These are phyloP conservation scores for Malania oleifera DNA, from an alignment of 164 flowering plant genomes.

Conservation along the genomic window DNA sequence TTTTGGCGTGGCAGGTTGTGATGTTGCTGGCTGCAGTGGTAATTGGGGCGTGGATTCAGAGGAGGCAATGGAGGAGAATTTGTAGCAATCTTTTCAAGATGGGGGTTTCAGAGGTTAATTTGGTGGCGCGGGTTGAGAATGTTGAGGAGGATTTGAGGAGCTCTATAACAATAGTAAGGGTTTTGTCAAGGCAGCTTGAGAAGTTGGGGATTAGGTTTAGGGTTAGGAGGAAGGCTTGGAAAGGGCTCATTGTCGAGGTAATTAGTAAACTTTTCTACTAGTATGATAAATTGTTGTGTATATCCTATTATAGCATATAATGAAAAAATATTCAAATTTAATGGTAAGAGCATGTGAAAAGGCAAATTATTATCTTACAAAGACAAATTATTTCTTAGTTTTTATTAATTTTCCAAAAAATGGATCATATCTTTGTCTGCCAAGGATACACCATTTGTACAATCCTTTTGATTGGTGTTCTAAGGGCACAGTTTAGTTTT, in stretches of 20 bases:
- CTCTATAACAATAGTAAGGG: constrained; percentile 50
- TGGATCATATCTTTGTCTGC: too few species aligned
- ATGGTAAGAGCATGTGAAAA: too few species aligned
- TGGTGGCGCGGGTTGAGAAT: constrained; percentile 74
- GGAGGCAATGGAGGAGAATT: constrained; percentile 73
- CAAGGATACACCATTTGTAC: too few species aligned
- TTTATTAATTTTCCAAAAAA: too few species aligned
- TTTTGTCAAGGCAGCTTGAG: constrained; percentile 87
- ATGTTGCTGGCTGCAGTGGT: constrained; percentile 47
- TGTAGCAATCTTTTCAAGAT: constrained; percentile 22
- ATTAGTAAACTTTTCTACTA: too few species aligned
- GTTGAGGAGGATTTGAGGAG: constrained; percentile 79
- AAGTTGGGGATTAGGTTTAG: constrained; percentile 90
- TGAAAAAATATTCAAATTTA: too few species aligned
- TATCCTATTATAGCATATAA: too few species aligned
- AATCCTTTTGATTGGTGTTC: too few species aligned
- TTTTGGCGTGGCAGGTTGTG: constrained; percentile 45
- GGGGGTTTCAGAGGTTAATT: constrained; percentile 30
- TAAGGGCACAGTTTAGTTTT: too few species aligned
- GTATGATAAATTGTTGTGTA: too few species aligned
- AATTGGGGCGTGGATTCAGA: constrained; percentile 56
- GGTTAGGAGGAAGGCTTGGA: constrained; percentile 68
- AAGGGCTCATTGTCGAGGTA: constrained; percentile 30
- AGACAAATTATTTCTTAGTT: too few species aligned
- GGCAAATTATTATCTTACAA: too few species aligned